Evolutionary conservation across 257 asterid species (phyloP).

Genomic region (Solanum acaule): DNA sequence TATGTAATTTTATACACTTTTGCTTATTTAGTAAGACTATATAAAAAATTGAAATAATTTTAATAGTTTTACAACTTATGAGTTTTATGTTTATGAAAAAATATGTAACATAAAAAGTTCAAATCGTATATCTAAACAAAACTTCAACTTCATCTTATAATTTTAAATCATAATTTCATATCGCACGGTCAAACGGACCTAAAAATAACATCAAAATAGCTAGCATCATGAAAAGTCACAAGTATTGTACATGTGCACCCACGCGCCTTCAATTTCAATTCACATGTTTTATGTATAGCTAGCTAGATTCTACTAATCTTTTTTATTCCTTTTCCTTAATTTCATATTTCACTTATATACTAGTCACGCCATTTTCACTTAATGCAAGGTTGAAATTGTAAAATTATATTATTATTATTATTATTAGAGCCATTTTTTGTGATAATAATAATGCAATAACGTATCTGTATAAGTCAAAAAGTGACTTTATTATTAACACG

Average conservation of each 20-base stretch:
- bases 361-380: neutral
- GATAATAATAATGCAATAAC: neutral
- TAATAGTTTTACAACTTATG: too few relatives aligned
- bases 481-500: neutral
- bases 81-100: too few relatives aligned
- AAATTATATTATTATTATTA: too few relatives aligned
- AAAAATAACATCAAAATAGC: too few relatives aligned
- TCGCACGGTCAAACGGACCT: fast-evolving
- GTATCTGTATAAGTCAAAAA: neutral
- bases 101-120: too few relatives aligned
- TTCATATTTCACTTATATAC: neutral
- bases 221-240: neutral
- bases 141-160: too few relatives aligned
- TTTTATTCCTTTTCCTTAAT: neutral
- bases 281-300: neutral
- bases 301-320: neutral
- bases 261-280: neutral
- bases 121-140: too few relatives aligned
- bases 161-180: too few relatives aligned
- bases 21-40: too few relatives aligned
- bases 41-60: too few relatives aligned
- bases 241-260: neutral
- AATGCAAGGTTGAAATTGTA: neutral
- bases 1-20: too few relatives aligned
- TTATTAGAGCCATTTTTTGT: neutral